These are phyloP conservation scores for Lipomyces yamadae DNA, from an alignment of 805 yeast species.

Conservation along the genomic window DNA sequence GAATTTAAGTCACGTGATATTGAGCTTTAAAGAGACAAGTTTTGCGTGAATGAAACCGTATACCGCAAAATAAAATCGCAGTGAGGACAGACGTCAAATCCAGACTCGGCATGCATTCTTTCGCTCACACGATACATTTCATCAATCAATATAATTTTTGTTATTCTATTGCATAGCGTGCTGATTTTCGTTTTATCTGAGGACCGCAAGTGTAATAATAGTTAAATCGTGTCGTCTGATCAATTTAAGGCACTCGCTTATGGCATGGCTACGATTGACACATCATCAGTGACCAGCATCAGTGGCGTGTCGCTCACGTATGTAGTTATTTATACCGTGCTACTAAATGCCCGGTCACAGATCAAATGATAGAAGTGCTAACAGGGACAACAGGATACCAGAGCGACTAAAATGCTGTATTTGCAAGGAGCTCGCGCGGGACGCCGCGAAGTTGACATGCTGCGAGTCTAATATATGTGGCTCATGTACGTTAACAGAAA, in stretches of 20 bases:
- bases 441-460: slow-evolving; percentile 31
- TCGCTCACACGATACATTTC: background rate
- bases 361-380: background rate
- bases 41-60: background rate
- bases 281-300: background rate
- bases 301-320: background rate
- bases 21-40: background rate
- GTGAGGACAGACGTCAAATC: background rate
- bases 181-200: background rate
- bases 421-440: slow-evolving; percentile 32
- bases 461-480: slow-evolving; percentile 33
- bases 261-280: slow-evolving; percentile 16
- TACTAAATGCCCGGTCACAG: background rate
- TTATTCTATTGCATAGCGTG: background rate
- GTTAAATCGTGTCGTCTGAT: background rate
- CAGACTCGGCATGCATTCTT: too few species aligned
- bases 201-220: background rate
- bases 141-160: background rate
- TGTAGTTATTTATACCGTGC: background rate
- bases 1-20: too few species aligned
- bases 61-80: background rate
- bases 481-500: slow-evolving; percentile 21
- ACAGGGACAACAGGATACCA: slow-evolving; percentile 25
- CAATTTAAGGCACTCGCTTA: background rate
- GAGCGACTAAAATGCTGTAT: slow-evolving; percentile 30